Percentiles rank a stretch among this genome's conserved stretches.
These are phyloP conservation scores for Bimuria novae-zelandiae DNA, from an alignment of 2,329 filamentous ascomycete species.

Conservation along the genomic window DNA sequence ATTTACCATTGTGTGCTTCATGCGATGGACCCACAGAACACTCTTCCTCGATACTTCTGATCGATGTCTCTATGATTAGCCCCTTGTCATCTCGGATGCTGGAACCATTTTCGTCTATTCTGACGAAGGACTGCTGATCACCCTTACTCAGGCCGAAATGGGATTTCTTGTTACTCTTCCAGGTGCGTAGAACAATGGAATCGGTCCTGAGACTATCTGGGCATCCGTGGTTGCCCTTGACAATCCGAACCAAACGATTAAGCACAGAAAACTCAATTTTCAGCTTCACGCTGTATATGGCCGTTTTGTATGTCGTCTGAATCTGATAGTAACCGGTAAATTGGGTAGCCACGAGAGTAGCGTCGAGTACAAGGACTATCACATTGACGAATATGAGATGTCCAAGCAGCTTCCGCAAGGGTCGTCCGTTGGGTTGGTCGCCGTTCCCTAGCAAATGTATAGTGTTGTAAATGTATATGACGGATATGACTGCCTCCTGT, in stretches of 20 bases:
- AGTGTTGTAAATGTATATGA: slow-evolving; percentile 58
- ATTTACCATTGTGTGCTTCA: no score
- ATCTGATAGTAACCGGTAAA: slow-evolving; percentile 44
- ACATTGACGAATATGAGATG: slow-evolving; percentile 42
- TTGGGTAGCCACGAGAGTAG: slow-evolving; percentile 42
- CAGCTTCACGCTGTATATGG: slow-evolving; percentile 49
- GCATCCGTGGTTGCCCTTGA: no score
- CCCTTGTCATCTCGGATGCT: no score
- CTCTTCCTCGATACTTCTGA: no score
- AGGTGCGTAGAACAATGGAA: no score
- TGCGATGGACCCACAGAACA: no score
- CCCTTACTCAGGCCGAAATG: no score
- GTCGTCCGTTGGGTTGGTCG: not conserved
- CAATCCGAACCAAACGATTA: slow-evolving; percentile 23
- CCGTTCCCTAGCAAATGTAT: not conserved
- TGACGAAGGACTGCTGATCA: no score
- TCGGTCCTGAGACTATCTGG: no score
- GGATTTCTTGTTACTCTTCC: no score
- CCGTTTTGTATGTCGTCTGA: slow-evolving; percentile 42
- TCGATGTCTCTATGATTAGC: no score
- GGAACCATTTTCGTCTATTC: no score
- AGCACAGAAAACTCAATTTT: slow-evolving; percentile 59
- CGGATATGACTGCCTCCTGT: slow-evolving; percentile 43
- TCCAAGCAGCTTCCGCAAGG: not conserved
- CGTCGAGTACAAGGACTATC: slow-evolving; percentile 43